phyloP scores from a whole-genome alignment of 2,329 filamentous ascomycete genomes.

The Arthrobotrys iridis region DNA sequence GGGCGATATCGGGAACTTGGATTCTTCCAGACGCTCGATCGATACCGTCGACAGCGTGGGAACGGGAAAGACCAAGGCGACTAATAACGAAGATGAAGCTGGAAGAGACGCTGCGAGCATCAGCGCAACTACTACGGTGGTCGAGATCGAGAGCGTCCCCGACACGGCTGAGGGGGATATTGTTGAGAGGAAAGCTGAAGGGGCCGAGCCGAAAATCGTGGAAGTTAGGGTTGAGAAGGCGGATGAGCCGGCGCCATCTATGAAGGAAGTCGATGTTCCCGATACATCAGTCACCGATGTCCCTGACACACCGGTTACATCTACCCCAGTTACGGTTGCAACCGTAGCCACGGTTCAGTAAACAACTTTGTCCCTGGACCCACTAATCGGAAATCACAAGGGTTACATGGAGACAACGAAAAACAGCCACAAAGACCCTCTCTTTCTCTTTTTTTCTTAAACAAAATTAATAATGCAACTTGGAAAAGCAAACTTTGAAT shows the following conservation, averaged over 20 bases:
- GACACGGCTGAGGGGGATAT: slow-evolving; percentile 16
- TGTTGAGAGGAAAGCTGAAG: slow-evolving; percentile 13
- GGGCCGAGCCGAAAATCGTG: background rate
- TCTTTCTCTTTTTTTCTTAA: background rate
- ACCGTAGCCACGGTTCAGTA: background rate
- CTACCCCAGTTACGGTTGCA: background rate
- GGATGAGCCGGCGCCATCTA: too few species aligned
- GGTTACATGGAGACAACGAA: background rate
- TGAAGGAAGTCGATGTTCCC: background rate
- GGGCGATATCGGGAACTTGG: slow-evolving; percentile 29
- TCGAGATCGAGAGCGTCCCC: slow-evolving; percentile 34
- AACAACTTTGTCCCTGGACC: background rate
- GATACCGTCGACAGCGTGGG: slow-evolving; percentile 28
- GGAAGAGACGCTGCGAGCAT: slow-evolving; percentile 14
- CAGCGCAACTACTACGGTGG: slow-evolving; percentile 49
- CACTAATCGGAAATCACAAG: background rate
- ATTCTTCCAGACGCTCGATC: slow-evolving; percentile 26
- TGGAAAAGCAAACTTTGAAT: slow-evolving; percentile 8
- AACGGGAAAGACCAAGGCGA: background rate
- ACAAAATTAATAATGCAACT: slow-evolving; percentile 11
- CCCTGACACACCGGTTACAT: background rate
- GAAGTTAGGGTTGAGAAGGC: background rate
- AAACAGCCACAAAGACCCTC: too few species aligned
- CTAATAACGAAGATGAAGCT: slow-evolving; percentile 9
- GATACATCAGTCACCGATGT: background rate